Conservation (phyloP, 225 moss, liverwort and hornwort species). For the Climacium dendroides region DNA sequence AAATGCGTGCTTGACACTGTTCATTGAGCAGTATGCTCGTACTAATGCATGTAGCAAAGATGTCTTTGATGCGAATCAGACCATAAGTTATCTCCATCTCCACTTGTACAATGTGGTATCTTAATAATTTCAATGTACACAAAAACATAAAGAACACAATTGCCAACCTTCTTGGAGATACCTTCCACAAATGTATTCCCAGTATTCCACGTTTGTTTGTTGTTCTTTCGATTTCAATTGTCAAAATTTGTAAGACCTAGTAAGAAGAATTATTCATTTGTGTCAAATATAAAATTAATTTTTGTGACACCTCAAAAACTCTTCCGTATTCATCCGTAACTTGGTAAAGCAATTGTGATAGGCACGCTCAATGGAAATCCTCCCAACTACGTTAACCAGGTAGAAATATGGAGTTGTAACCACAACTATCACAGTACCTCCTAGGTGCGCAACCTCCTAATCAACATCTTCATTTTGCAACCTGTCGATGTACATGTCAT, state of each 20-base stretch:
- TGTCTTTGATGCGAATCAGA: neutral
- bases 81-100: neutral
- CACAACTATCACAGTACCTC: neutral
- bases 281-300: neutral
- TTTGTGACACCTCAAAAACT: neutral
- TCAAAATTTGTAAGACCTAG: neutral
- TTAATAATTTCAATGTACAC: neutral
- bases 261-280: neutral
- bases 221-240: neutral
- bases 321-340: neutral
- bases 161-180: neutral
- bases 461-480: constrained; percentile 77
- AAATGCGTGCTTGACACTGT: neutral
- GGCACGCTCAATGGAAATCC: neutral
- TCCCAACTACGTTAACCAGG: neutral
- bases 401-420: neutral
- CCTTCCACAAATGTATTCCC: neutral
- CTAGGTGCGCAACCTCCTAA: neutral
- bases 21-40: neutral
- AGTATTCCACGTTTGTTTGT: neutral
- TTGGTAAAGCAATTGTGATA: neutral
- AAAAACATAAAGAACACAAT: neutral
- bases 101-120: neutral
- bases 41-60: neutral
- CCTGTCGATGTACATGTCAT: constrained; percentile 84